Conservation (phyloP, 139 green algal genomes). For the Chlamydomonas incerta region DNA sequence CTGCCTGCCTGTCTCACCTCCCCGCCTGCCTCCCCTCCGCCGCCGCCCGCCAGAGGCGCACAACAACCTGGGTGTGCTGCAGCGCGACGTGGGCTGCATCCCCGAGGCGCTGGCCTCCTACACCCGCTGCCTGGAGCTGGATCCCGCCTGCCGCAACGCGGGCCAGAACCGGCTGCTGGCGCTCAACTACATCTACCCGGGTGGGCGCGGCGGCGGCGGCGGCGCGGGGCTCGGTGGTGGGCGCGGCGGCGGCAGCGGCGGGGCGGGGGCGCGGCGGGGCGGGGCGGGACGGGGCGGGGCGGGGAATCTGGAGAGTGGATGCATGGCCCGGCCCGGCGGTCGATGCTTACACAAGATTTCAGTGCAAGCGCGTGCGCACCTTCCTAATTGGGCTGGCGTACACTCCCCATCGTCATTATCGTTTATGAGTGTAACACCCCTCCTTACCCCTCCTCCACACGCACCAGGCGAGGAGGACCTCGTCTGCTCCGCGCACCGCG, state of each 20-base stretch:
- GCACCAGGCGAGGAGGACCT: conserved; percentile 73
- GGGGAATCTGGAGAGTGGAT: no score
- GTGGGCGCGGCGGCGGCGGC: neutral
- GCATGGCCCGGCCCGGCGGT: no score
- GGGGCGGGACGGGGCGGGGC: neutral
- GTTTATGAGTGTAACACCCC: no score
- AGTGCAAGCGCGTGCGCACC: no score
- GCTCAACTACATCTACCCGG: conserved; percentile 89
- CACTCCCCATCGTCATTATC: neutral
- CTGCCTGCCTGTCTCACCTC: neutral
- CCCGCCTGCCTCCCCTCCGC: neutral
- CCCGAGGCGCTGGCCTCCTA: conserved; percentile 82
- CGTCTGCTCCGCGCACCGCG: conserved; percentile 83
- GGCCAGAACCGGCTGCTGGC: conserved; percentile 83
- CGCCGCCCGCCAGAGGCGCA: conserved; percentile 77
- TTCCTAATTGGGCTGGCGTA: no score
- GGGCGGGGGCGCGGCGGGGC: neutral
- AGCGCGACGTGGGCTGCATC: conserved; percentile 68
- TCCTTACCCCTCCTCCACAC: no score
- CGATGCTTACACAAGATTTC: no score
- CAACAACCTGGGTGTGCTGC: conserved; percentile 96
- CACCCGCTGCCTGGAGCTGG: conserved; percentile 75
- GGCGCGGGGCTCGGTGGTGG: no score
- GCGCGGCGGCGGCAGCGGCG: no score
- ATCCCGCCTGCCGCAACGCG: conserved; percentile 77